Evolutionary conservation across 306 rosid genomes (phyloP).

Genomic region (Boehmeria nivea): DNA sequence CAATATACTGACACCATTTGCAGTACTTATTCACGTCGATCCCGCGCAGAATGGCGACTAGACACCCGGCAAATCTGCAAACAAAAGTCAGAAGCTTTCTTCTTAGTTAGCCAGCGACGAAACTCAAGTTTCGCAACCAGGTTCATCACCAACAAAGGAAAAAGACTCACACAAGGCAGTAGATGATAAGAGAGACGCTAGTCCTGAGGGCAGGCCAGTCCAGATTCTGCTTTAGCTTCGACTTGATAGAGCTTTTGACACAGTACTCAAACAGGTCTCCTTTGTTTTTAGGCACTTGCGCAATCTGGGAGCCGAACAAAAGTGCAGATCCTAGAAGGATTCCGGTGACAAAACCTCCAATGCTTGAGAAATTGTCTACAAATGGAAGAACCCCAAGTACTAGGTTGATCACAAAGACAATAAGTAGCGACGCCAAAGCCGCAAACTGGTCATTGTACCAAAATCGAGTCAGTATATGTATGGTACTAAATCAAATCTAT

Average conservation of each 20-base stretch:
- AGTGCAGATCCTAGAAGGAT: conserved; percentile 73
- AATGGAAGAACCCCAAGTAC: conserved; percentile 75
- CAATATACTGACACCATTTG: conserved; percentile 67
- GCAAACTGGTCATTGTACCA: conserved; percentile 45
- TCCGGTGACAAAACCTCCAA: conserved; percentile 82
- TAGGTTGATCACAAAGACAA: conserved; percentile 53
- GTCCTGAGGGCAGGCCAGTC: conserved; percentile 57
- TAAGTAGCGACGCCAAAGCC: conserved; percentile 46
- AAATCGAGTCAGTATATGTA: conserved; percentile 6
- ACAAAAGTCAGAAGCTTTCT: conserved; percentile 24
- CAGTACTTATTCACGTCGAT: conserved; percentile 72
- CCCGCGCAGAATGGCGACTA: conserved; percentile 55
- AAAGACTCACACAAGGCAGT: conserved; percentile 56
- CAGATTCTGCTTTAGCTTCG: conserved; percentile 52
- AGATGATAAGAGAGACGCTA: conserved; percentile 51
- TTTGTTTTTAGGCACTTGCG: conserved; percentile 42
- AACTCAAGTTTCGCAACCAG: conserved; percentile 25
- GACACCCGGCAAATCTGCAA: conserved; percentile 71
- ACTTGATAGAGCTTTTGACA: conserved; percentile 39
- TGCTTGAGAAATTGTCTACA: conserved; percentile 66
- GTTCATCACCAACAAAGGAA: conserved; percentile 14
- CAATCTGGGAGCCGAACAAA: conserved; percentile 43
- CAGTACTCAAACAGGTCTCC: conserved; percentile 42
- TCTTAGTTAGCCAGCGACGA: no score
- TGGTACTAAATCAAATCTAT: conserved; percentile 16